These are phyloP conservation scores for Apophysomyces elegans DNA, from an alignment of 371 early-diverging fungal genomes.

Conservation along the genomic window DNA sequence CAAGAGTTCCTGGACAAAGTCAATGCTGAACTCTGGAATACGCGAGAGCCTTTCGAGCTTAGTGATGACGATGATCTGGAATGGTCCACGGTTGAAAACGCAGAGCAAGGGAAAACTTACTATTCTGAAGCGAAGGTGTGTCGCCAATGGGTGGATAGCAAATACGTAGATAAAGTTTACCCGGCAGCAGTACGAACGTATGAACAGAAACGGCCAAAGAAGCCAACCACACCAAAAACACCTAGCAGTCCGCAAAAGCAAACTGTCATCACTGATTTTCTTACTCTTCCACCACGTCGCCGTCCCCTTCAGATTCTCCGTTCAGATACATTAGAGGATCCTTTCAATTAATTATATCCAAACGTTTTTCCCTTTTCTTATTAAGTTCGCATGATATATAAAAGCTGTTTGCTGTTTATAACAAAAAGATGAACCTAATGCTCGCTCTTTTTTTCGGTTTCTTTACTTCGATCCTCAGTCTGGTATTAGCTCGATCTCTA, in stretches of 20 bases:
- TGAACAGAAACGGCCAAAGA: not conserved
- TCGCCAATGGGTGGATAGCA: conserved; percentile 18
- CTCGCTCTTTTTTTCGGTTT: not conserved
- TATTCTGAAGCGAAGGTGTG: conserved; percentile 1
- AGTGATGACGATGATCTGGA: conserved; percentile 5
- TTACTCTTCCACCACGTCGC: not conserved
- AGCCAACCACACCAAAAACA: not conserved
- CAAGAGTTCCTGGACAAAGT: conserved; percentile 3
- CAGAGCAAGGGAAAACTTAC: not conserved
- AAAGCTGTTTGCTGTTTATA: not conserved
- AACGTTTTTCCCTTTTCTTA: not conserved
- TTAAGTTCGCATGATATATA: not conserved
- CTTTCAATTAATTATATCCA: not conserved
- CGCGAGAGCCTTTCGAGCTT: not conserved
- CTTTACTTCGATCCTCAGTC: not conserved
- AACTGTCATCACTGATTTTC: not conserved
- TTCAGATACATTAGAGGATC: not conserved
- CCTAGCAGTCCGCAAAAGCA: not conserved
- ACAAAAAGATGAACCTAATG: not conserved
- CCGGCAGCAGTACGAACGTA: not conserved
- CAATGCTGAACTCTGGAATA: not conserved
- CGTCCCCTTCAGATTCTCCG: not conserved
- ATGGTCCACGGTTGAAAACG: not conserved
- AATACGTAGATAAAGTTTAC: conserved; percentile 7
- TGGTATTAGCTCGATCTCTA: conserved; percentile 7